Conservation (phyloP, 129 eudicot species). For the Silybum marianum region DNA sequence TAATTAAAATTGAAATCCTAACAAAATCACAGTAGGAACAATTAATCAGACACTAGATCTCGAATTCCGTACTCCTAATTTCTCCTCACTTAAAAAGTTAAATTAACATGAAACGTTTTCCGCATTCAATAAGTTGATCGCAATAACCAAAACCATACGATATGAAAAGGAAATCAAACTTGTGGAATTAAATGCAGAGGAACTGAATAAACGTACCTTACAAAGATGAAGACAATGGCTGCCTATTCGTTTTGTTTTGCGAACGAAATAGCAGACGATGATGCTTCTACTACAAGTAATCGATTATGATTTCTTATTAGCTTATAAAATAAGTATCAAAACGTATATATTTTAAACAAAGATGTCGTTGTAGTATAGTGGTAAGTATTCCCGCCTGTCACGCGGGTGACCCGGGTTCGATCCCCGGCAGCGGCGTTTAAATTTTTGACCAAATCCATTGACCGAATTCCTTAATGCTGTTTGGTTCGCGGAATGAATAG, state of each 20-base stretch:
- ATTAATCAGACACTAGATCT: background rate
- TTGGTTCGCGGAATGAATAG: too few species aligned
- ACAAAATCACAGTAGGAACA: background rate
- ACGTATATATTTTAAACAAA: background rate
- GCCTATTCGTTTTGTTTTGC: background rate
- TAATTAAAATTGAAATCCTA: background rate
- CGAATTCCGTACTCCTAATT: background rate
- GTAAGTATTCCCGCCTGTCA: slow-evolving; percentile 87
- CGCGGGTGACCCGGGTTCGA: slow-evolving; percentile 81
- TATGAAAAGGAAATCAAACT: background rate
- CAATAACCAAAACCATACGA: background rate
- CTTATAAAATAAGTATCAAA: too few species aligned
- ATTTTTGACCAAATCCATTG: too few species aligned
- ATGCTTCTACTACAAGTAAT: background rate
- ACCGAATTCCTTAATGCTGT: too few species aligned
- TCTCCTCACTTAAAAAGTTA: background rate
- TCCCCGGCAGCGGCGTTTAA: slow-evolving; percentile 83
- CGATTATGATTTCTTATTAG: too few species aligned
- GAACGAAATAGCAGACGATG: background rate
- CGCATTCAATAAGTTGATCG: background rate
- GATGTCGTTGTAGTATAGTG: slow-evolving; percentile 35
- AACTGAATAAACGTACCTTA: background rate
- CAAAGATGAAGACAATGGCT: background rate
- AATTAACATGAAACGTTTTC: background rate
- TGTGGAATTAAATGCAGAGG: background rate